These are phyloP conservation scores for Boletus fagicola DNA, from an alignment of 768 basidiomycete species.

Conservation along the genomic window DNA sequence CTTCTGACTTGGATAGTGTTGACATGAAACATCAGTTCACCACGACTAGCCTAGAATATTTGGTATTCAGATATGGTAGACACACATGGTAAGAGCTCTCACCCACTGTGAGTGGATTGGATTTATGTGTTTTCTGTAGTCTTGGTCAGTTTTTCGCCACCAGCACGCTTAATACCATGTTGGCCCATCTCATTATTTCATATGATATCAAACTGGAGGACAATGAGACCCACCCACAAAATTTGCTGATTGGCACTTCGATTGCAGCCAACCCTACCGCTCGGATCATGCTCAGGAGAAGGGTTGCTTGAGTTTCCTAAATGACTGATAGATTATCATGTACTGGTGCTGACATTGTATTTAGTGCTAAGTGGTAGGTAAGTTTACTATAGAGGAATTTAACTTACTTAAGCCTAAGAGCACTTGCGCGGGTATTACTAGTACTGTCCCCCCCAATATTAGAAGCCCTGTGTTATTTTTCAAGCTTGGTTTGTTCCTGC, in stretches of 20 bases:
- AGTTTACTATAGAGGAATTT: not conserved
- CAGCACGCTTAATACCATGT: slow-evolving; percentile 9
- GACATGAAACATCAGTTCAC: slow-evolving; percentile 34
- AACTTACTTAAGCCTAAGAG: not conserved
- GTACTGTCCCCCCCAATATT: not conserved
- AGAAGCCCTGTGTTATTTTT: not conserved
- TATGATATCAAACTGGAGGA: slow-evolving; percentile 19
- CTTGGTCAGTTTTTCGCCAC: slow-evolving; percentile 16
- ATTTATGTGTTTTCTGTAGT: not conserved
- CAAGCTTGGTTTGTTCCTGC: not conserved
- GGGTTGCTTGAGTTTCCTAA: not conserved
- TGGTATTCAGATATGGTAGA: slow-evolving; percentile 37
- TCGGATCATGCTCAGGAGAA: slow-evolving; percentile 15
- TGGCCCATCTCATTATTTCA: slow-evolving; percentile 14
- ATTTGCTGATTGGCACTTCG: not conserved
- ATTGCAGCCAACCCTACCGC: slow-evolving; percentile 3
- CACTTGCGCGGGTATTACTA: not conserved
- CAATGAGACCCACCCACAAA: not conserved
- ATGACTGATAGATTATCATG: not conserved
- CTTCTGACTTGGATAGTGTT: slow-evolving; percentile 24
- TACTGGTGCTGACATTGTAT: not conserved
- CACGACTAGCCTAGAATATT: slow-evolving; percentile 31
- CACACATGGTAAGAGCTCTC: slow-evolving; percentile 11
- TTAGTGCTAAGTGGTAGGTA: no score
- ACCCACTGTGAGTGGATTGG: no score